Conservation (phyloP, 129 eudicot genomes). For the Chrysanthemum lavandulifolium region DNA sequence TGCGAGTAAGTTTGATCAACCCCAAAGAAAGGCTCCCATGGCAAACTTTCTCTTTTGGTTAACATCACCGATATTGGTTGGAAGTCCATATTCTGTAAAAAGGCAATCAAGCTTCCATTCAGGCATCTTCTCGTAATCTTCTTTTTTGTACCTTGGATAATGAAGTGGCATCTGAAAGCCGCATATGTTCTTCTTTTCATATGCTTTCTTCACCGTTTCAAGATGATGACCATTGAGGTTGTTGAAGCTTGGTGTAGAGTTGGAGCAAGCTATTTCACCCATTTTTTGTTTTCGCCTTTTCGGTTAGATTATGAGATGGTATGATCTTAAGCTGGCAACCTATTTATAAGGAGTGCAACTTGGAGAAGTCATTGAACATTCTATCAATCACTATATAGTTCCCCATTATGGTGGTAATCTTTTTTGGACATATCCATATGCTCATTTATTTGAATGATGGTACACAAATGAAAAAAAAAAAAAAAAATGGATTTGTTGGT, state of each 20-base stretch:
- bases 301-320: background rate
- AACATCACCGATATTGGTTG: constrained; percentile 36
- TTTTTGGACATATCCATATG: constrained; percentile 6
- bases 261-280: constrained; percentile 27
- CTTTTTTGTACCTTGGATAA: constrained; percentile 49
- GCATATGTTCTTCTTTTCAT: constrained; percentile 4
- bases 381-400: constrained; percentile 17
- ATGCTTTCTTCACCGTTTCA: constrained; percentile 5
- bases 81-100: constrained; percentile 56
- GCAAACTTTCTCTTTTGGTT: constrained; percentile 60
- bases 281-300: background rate
- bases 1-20: constrained; percentile 9
- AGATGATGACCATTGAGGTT: constrained; percentile 16
- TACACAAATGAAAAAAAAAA: background rate
- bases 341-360: constrained; percentile 22
- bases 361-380: constrained; percentile 21
- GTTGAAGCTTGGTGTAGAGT: background rate
- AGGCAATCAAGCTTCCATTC: constrained; percentile 58
- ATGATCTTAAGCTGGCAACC: constrained; percentile 3
- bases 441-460: constrained; percentile 1
- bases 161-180: constrained; percentile 64
- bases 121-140: constrained; percentile 59
- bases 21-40: constrained; percentile 67
- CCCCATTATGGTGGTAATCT: constrained; percentile 17
- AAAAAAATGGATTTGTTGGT: background rate